phyloP scores from a whole-genome alignment of 257 asterid species.

The Sherardia arvensis region DNA sequence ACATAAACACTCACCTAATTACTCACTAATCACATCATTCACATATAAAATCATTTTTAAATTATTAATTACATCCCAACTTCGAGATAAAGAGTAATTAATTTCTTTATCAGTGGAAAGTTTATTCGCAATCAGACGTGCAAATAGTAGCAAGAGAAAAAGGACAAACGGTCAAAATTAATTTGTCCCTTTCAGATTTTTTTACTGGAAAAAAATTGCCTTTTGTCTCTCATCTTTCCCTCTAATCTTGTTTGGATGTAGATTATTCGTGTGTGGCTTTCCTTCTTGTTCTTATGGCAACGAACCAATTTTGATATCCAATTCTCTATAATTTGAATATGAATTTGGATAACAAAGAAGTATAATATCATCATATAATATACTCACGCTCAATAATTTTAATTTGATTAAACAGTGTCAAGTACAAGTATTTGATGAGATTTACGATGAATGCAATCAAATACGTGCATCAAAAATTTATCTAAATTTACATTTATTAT shows the following conservation, averaged over 20 bases:
- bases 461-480: too few relatives aligned
- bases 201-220: background rate
- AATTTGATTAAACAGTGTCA: too few relatives aligned
- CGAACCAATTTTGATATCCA: background rate
- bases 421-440: too few relatives aligned
- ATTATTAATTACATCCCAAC: background rate
- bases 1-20: too few relatives aligned
- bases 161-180: background rate
- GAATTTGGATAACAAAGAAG: too few relatives aligned
- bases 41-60: too few relatives aligned
- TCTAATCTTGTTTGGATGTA: background rate
- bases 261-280: background rate
- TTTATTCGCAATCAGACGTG: background rate
- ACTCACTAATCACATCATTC: too few relatives aligned
- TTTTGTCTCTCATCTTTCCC: background rate
- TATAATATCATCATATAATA: too few relatives aligned
- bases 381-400: too few relatives aligned
- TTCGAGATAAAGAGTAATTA: background rate
- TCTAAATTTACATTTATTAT: too few relatives aligned
- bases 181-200: background rate
- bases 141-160: background rate
- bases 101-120: background rate
- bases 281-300: background rate
- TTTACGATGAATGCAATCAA: too few relatives aligned
- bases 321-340: too few relatives aligned